A percentile compares a stretch with the other conserved stretches of the same genome.
Conservation (phyloP, 345 rosid genomes). For the Linum trigynum region DNA sequence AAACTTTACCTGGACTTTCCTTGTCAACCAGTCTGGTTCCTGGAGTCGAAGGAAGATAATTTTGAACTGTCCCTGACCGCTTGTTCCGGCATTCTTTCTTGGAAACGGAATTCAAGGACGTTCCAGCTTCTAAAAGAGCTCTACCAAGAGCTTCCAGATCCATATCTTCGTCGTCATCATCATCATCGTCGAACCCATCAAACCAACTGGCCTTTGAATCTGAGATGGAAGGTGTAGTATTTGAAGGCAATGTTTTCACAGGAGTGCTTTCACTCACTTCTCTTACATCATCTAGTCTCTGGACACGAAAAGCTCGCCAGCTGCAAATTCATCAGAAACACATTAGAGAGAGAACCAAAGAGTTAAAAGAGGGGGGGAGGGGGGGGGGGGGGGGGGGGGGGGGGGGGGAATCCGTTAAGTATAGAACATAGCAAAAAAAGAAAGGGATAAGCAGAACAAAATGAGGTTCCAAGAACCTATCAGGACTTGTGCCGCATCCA, state of each 20-base stretch:
- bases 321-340: constrained; percentile 25
- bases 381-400: too few species aligned
- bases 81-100: constrained; percentile 26
- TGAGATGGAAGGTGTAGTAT: constrained; percentile 24
- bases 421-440: background rate
- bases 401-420: background rate
- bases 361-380: background rate
- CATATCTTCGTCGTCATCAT: constrained; percentile 46
- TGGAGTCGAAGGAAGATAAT: constrained; percentile 19
- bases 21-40: constrained; percentile 19
- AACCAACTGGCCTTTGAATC: constrained; percentile 44
- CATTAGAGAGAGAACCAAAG: background rate
- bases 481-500: constrained; percentile 47
- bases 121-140: constrained; percentile 52
- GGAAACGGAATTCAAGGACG: constrained; percentile 31
- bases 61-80: constrained; percentile 23
- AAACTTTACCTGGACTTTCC: constrained; percentile 32
- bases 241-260: constrained; percentile 10
- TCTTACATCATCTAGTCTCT: constrained; percentile 27
- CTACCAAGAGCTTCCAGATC: constrained; percentile 59
- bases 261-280: constrained; percentile 10
- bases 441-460: constrained; percentile 1
- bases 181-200: constrained; percentile 32
- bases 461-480: constrained; percentile 36
- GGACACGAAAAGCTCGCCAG: constrained; percentile 82